Conservation (phyloP, 305 asterid genomes). For the Ilex paraguariensis region DNA sequence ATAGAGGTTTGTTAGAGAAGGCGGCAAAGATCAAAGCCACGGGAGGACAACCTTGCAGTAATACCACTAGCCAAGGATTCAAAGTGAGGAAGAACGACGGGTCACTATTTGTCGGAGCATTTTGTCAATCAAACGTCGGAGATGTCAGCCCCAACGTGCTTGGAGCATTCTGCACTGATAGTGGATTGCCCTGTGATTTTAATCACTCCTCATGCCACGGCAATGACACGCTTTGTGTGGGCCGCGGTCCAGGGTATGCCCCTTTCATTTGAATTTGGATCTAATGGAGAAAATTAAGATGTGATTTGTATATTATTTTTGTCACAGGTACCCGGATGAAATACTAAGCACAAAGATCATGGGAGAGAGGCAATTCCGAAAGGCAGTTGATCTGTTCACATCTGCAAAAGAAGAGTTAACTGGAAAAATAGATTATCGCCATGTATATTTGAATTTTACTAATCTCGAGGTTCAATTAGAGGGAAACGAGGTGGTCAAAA, state of each 20-base stretch:
- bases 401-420: slow-evolving; percentile 39
- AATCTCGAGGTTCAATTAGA: slow-evolving; percentile 36
- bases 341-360: slow-evolving; percentile 55
- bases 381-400: slow-evolving; percentile 40
- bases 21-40: slow-evolving; percentile 33
- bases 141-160: slow-evolving; percentile 56
- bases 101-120: slow-evolving; percentile 42
- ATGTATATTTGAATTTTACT: slow-evolving; percentile 36
- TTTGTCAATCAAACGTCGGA: slow-evolving; percentile 62
- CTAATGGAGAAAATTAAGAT: not conserved
- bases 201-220: slow-evolving; percentile 62
- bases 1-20: slow-evolving; percentile 1
- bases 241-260: slow-evolving; percentile 57
- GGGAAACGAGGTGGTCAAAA: slow-evolving; percentile 37
- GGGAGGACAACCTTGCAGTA: slow-evolving; percentile 39
- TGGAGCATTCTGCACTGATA: slow-evolving; percentile 56
- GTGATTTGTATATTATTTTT: not conserved
- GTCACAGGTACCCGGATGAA: slow-evolving; percentile 48
- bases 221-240: slow-evolving; percentile 49
- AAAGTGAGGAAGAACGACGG: slow-evolving; percentile 49
- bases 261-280: not conserved
- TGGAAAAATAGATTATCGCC: slow-evolving; percentile 43
- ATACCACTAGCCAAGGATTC: slow-evolving; percentile 36
- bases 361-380: slow-evolving; percentile 52
- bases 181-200: slow-evolving; percentile 57